phyloP scores from a whole-genome alignment of 208 protist genomes.

The Acanthamoeba culbertsoni region DNA sequence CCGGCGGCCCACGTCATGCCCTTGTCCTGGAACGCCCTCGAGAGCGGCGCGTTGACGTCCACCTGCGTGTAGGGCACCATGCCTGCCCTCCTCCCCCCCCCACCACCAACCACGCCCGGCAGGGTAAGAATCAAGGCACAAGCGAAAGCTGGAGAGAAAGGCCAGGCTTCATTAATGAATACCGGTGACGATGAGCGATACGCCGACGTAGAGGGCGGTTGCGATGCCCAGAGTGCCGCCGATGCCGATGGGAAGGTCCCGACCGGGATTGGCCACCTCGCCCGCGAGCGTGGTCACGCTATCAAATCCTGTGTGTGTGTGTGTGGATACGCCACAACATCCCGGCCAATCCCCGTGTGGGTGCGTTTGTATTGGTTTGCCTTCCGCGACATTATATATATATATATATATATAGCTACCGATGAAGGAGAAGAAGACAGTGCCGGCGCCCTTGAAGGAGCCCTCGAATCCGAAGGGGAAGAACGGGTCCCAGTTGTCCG shows the following conservation, averaged over 20 bases:
- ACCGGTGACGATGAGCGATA: slow-evolving; percentile 60
- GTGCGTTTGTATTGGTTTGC: too few relatives aligned
- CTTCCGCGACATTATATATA: too few relatives aligned
- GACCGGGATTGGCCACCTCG: slow-evolving; percentile 65
- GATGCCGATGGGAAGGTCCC: slow-evolving; percentile 73
- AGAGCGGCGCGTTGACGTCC: slow-evolving; percentile 46
- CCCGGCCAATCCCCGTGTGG: too few relatives aligned
- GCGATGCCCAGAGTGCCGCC: slow-evolving; percentile 64
- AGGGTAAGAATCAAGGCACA: not conserved
- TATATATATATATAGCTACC: too few relatives aligned
- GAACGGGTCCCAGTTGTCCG: slow-evolving; percentile 65
- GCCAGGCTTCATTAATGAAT: not conserved
- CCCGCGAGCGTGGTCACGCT: slow-evolving; percentile 69
- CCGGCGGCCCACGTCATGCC: slow-evolving; percentile 58
- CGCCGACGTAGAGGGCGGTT: slow-evolving; percentile 65
- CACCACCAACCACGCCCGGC: too few relatives aligned
- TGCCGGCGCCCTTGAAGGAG: slow-evolving; percentile 60
- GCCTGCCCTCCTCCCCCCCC: slow-evolving; percentile 12
- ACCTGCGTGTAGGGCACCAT: slow-evolving; percentile 59
- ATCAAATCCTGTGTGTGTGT: slow-evolving; percentile 73
- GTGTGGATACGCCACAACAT: not conserved
- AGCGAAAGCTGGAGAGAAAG: not conserved
- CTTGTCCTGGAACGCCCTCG: slow-evolving; percentile 47
- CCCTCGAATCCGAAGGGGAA: slow-evolving; percentile 65
- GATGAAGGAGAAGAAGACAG: slow-evolving; percentile 72